A percentile compares a stretch with the other conserved stretches of the same genome.
These are phyloP conservation scores for Phialemoniopsis sp. DNA, from an alignment of 2,329 filamentous ascomycete genomes.

Conservation along the genomic window DNA sequence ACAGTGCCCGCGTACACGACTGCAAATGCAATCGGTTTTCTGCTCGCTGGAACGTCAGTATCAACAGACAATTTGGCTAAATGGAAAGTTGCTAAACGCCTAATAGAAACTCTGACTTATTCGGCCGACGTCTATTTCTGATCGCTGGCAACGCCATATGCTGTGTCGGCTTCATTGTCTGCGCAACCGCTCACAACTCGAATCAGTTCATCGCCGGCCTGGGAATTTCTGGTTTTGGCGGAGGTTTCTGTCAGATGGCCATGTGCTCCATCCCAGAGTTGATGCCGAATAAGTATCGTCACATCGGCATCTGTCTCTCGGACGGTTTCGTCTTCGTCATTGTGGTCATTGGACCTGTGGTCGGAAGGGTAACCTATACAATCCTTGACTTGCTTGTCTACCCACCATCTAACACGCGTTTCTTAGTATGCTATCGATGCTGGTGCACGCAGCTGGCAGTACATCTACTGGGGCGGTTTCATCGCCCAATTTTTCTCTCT, in stretches of 20 bases:
- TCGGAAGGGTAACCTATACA: conserved; percentile 1
- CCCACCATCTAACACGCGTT: no score
- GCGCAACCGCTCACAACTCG: conserved; percentile 4
- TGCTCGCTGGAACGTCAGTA: no score
- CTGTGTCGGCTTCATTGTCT: conserved; percentile 4
- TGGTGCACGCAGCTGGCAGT: conserved; percentile 2
- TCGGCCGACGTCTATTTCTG: conserved; percentile 6
- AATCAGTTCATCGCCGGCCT: conserved; percentile 7
- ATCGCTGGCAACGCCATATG: conserved; percentile 3
- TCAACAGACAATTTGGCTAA: conserved; percentile 8
- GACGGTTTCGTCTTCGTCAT: conserved; percentile 7
- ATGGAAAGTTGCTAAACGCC: background rate
- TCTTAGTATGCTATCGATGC: conserved; percentile 5
- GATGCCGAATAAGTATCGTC: conserved; percentile 7
- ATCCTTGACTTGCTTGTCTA: no score
- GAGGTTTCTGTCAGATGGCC: conserved; percentile 5
- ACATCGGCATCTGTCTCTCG: conserved; percentile 6
- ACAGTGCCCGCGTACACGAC: no score
- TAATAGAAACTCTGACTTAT: conserved; percentile 7
- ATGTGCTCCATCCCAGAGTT: conserved; percentile 7
- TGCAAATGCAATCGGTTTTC: no score
- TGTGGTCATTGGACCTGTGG: conserved; percentile 6
- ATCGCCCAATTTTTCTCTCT: background rate
- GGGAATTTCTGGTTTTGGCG: conserved; percentile 3
- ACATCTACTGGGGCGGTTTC: conserved; percentile 9